A percentile compares a stretch with the other conserved stretches of the same genome.
These are phyloP conservation scores for Fragaria ananassa DNA, from an alignment of 306 rosid genomes.

Conservation along the genomic window DNA sequence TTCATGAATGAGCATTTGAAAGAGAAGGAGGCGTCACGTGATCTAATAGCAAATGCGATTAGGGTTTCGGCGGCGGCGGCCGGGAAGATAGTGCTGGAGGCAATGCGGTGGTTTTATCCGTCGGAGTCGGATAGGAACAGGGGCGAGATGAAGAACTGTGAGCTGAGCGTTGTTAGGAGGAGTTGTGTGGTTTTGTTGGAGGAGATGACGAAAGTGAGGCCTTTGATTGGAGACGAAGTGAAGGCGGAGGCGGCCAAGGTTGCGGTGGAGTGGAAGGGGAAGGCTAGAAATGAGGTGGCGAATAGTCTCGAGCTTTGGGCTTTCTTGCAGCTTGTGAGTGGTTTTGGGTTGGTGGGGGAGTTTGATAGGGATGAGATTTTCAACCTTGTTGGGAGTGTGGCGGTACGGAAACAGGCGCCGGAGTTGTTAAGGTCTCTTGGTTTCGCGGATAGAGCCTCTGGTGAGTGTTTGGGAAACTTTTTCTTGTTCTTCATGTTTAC, in stretches of 20 bases:
- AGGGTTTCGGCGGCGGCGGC: constrained; percentile 12
- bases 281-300: constrained; percentile 10
- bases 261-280: constrained; percentile 34
- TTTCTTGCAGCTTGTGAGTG: constrained; percentile 32
- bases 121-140: neutral
- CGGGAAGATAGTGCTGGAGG: constrained; percentile 37
- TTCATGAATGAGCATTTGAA: constrained; percentile 21
- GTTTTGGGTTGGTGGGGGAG: constrained; percentile 28
- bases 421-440: constrained; percentile 40
- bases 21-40: constrained; percentile 26
- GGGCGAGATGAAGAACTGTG: constrained; percentile 10
- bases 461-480: constrained; percentile 25
- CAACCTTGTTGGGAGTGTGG: constrained; percentile 12
- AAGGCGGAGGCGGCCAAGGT: constrained; percentile 27
- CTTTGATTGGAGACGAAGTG: constrained; percentile 13
- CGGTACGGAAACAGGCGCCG: constrained; percentile 27
- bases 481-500: neutral
- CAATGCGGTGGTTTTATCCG: constrained; percentile 30
- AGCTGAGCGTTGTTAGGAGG: constrained; percentile 19
- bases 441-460: constrained; percentile 29
- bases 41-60: constrained; percentile 9
- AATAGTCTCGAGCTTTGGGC: constrained; percentile 30
- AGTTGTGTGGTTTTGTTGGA: constrained; percentile 39
- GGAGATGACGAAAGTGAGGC: constrained; percentile 26
- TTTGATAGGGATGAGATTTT: constrained; percentile 34